Base-by-base conservation (phyloP, 768 basidiomycete genomes). In the Phanerodontia chrysosporium region DNA sequence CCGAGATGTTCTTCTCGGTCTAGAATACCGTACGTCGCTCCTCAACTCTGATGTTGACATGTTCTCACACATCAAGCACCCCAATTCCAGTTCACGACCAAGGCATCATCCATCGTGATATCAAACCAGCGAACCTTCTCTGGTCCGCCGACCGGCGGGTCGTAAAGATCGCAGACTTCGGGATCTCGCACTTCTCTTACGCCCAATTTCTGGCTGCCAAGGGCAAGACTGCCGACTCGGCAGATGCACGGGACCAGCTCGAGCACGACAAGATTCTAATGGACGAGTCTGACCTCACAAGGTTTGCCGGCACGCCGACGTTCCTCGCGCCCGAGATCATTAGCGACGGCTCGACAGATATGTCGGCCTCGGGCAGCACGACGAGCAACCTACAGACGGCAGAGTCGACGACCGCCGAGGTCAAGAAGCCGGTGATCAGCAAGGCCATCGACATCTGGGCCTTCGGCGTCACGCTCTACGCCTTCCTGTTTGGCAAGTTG, bases 381-480 rank as follows among this genome's bases (percentile, higher is more conserved):
- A 63, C 81, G 78, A 60, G 74, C 76, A 16, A 65, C 74, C 46
- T 69, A 73, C 12, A 70, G 68, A 27, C 73, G 71, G n/a, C 66
- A 72, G 44, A 71, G 68, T 30, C 70, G 69, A 58, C 70, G 65
- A 48, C 67, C 44, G 58, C 69, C 62, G 36, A 60, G 13, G 76
- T 66, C 58, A 69, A 58, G 53, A 74, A 76, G 24, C 84, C 80
- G 5, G 80, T 82, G 2, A 89, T 97, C 53, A 93, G 93, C 42
- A 93, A 95, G 70, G 87, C 93, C 3, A 96, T 98, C 69, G 97
- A 99, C 68, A 84, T 99, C 32, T 99, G 97, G 97, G 96, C 97
- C 0, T 81, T 99, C 2, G 97, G 97, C 24, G 90, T 98, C 29
- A 99, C 97, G 1, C 78, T 98, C 4, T 98, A 93, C 73, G 96